These are phyloP conservation scores for Hericium erinaceus DNA, from an alignment of 768 basidiomycete genomes.

Conservation along the genomic window DNA sequence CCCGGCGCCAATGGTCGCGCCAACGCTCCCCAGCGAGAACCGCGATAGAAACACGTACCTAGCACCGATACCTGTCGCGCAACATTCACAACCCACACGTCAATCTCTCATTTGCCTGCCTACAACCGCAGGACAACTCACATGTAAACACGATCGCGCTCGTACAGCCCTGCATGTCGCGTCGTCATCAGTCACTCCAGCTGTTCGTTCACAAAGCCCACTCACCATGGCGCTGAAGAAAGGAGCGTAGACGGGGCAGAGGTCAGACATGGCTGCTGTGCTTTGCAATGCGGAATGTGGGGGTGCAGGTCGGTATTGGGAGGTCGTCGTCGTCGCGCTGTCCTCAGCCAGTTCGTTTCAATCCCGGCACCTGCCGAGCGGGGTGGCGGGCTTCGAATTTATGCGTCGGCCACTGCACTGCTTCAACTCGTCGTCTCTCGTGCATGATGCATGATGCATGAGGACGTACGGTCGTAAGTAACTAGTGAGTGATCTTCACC, in stretches of 20 bases:
- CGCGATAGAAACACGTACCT: conserved; percentile 40
- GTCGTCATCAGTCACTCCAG: background rate
- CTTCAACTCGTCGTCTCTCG: no score
- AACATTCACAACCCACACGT: background rate
- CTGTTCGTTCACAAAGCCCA: background rate
- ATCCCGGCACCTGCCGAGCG: no score
- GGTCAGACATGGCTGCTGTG: background rate
- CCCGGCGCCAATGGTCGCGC: background rate
- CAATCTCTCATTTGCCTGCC: background rate
- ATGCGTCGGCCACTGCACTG: no score
- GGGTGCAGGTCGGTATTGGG: no score
- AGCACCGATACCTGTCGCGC: conserved; percentile 66
- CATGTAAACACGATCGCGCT: conserved; percentile 97
- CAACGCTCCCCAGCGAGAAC: background rate
- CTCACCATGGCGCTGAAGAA: conserved; percentile 95
- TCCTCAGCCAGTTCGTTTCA: no score
- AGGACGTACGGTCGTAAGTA: no score
- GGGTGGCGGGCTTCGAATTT: no score
- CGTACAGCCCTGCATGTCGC: conserved; percentile 69
- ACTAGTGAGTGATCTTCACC: no score
- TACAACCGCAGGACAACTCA: conserved; percentile 31
- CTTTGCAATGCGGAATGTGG: no score
- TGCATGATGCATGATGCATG: no score
- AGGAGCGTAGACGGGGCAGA: conserved; percentile 92
- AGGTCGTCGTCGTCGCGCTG: no score